Conservation (phyloP, 1,284 basidiomycete genomes). For the Apiotrichum siamense region DNA sequence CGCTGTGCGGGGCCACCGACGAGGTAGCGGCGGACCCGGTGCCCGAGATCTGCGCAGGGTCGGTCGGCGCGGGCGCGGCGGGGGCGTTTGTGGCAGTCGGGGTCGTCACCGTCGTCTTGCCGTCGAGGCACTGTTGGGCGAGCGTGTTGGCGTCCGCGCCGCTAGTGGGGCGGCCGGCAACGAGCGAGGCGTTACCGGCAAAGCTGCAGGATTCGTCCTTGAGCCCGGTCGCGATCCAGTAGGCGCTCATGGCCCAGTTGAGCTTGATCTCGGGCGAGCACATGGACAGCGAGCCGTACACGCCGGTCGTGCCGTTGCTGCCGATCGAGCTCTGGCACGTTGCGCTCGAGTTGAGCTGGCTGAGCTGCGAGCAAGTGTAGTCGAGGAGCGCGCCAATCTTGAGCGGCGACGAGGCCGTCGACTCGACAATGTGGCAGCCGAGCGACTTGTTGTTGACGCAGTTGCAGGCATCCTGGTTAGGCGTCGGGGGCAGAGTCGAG, state of each 20-base stretch:
- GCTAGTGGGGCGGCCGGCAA: conserved; percentile 28
- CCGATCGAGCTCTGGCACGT: conserved; percentile 60
- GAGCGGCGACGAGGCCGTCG: conserved; percentile 58
- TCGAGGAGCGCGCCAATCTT: conserved; percentile 62
- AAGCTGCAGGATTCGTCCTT: conserved; percentile 59
- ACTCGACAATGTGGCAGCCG: conserved; percentile 64
- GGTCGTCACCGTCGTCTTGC: conserved; percentile 5
- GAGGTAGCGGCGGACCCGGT: background rate
- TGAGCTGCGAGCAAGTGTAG: conserved; percentile 64
- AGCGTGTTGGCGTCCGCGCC: conserved; percentile 2
- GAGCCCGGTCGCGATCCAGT: conserved; percentile 56
- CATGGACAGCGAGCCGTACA: conserved; percentile 66
- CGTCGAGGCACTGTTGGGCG: conserved; percentile 7
- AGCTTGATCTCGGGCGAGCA: conserved; percentile 67
- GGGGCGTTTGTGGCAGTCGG: conserved; percentile 5
- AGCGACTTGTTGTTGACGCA: conserved; percentile 62
- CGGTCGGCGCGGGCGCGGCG: background rate
- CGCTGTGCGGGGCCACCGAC: background rate
- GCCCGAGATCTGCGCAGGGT: background rate
- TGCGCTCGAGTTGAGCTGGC: conserved; percentile 53
- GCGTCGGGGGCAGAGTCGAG: conserved; percentile 70
- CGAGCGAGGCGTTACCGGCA: conserved; percentile 73
- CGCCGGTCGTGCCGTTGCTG: conserved; percentile 65
- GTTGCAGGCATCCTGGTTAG: conserved; percentile 67
- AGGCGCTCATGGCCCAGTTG: conserved; percentile 75